Evolutionary conservation across 2,329 filamentous ascomycete genomes (phyloP).

Genomic region (Exophiala calicioides): DNA sequence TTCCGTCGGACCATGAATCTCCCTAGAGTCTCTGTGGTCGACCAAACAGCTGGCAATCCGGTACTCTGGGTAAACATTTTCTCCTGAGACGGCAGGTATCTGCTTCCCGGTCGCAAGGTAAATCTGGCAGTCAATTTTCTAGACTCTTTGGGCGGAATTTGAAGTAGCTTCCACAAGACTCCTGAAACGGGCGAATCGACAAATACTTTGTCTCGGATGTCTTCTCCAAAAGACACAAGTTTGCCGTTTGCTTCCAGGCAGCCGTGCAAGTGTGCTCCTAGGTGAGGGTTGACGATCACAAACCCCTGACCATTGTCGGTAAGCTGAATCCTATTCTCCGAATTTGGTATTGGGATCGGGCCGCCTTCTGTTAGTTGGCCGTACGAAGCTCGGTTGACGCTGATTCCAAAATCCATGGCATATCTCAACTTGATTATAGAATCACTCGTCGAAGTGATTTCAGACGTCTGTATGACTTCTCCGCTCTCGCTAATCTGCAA

Average conservation of each 20-base stretch:
- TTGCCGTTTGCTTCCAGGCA: conserved; percentile 3
- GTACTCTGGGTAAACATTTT: background rate
- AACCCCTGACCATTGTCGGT: background rate
- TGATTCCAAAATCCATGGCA: conserved; percentile 14
- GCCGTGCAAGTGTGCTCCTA: conserved; percentile 14
- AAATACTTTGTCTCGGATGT: conserved; percentile 3
- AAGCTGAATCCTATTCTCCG: conserved; percentile 11
- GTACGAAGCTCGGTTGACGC: conserved; percentile 19
- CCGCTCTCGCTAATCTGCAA: conserved; percentile 10
- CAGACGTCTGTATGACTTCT: conserved; percentile 12
- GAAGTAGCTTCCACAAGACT: background rate
- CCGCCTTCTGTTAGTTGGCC: conserved; percentile 21
- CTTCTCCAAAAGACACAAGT: background rate
- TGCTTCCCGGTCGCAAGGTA: conserved; percentile 7
- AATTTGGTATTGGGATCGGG: conserved; percentile 16
- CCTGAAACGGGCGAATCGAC: conserved; percentile 1
- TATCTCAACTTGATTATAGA: conserved; percentile 1
- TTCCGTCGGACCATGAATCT: conserved; percentile 20
- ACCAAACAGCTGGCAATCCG: conserved; percentile 10
- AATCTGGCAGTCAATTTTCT: conserved; percentile 10
- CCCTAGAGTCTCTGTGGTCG: conserved; percentile 1
- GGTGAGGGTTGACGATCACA: conserved; percentile 5
- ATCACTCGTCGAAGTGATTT: conserved; percentile 10
- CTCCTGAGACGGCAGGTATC: background rate
- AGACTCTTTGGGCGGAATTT: conserved; percentile 1